A percentile compares a stretch with the other conserved stretches of the same genome.
Conservation (phyloP, 768 basidiomycete species). For the Neoboletus magnificus region DNA sequence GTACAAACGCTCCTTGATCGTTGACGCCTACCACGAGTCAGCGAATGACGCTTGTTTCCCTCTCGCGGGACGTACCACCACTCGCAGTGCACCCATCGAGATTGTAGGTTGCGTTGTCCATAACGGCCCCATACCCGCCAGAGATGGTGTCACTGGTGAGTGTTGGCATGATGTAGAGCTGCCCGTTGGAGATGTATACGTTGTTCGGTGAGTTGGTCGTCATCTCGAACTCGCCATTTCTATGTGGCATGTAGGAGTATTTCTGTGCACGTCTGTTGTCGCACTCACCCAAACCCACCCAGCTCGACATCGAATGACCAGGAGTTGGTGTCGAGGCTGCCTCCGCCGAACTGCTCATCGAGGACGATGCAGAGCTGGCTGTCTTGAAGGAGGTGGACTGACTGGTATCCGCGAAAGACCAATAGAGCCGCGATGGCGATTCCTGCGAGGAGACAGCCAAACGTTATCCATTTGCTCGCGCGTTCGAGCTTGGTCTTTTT, state of each 20-base stretch:
- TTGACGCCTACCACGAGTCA: slow-evolving; percentile 8
- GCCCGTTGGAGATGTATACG: slow-evolving; percentile 44
- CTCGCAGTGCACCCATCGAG: slow-evolving; percentile 36
- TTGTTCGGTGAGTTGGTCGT: slow-evolving; percentile 40
- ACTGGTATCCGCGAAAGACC: slow-evolving; percentile 43
- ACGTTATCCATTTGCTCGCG: slow-evolving; percentile 49
- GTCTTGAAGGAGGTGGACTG: slow-evolving; percentile 36
- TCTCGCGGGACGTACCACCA: slow-evolving; percentile 1
- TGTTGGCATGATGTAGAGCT: slow-evolving; percentile 59
- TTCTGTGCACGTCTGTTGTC: not conserved
- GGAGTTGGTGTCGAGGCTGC: slow-evolving; percentile 38
- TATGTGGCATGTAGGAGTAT: slow-evolving; percentile 10
- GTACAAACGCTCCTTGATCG: slow-evolving; percentile 26
- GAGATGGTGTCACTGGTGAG: slow-evolving; percentile 49
- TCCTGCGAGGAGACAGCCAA: slow-evolving; percentile 42
- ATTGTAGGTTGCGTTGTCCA: slow-evolving; percentile 38
- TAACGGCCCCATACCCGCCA: slow-evolving; percentile 35
- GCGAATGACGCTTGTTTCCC: not conserved
- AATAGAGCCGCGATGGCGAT: slow-evolving; percentile 39
- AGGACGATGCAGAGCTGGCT: slow-evolving; percentile 43
- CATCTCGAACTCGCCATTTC: slow-evolving; percentile 57
- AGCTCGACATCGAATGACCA: slow-evolving; percentile 53
- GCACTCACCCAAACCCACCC: slow-evolving; percentile 47
- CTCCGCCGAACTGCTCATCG: slow-evolving; percentile 44
- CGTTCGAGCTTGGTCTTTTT: slow-evolving; percentile 27